Base-by-base conservation (phyloP, 2,329 filamentous ascomycete species). In the Exophiala sp. region DNA sequence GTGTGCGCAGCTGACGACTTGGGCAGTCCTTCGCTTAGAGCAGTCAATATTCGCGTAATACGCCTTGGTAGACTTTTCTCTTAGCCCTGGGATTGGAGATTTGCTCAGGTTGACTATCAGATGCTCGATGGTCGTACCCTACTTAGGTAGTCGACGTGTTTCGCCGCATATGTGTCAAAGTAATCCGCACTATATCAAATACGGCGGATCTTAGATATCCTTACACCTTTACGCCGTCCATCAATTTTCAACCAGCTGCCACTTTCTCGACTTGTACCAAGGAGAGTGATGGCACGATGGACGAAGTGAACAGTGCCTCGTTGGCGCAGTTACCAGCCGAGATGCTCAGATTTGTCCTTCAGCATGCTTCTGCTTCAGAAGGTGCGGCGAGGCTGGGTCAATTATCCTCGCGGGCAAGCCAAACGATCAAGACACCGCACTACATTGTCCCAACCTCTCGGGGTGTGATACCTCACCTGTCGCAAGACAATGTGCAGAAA, bases 391-490 rank as follows among this genome's bases (percentile, higher is more conserved):
- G 89, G 45, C 70, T 91, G 7, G 89, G 86, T 2, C 75, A 73
- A 45, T 69, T 97, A 19, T 70, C 74, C 3, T 66, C 93, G 4
- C 73, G 71, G 67, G 61, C 81, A 69, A 77, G 86, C 52, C 79
- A 75, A 55, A 68, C 76, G n/a, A 75, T 96, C 57, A 73, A 85
- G 16, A 98, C 93, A 23, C 93, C 93, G 37, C 85, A 86, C 64
- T 95, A 85, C 66, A 72, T 95, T 51, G 83, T 81, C 43, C 75
- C 86, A 58, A 86, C 86, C 2, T 96, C 93, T 27, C 80, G 93
- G 62, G 93, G 93, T 18, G 80, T 80, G 1, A 73, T 97, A 29
- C 89, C 93, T 44, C 93, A 98, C 70, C 70, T 98, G 57, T 86
- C 90, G 2, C 90, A 89, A 32, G 93, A 98, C 72, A 85, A 85